These are phyloP conservation scores for Penicillium bialowiezense DNA, from an alignment of 495 filamentous ascomycete species.

Conservation along the genomic window DNA sequence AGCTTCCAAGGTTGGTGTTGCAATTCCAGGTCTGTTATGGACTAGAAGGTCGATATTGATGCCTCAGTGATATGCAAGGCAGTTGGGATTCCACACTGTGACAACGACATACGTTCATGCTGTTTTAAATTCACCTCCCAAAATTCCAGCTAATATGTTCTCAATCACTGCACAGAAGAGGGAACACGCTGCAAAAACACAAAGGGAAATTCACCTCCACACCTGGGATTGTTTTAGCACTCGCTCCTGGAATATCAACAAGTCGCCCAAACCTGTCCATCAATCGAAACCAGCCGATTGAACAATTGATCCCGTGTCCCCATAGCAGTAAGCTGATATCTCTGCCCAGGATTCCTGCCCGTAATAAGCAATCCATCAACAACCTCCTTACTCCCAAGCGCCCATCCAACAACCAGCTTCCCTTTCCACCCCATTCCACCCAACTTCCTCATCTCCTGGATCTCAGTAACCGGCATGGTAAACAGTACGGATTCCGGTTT, in stretches of 20 bases:
- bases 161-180: no score
- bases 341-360: constrained; percentile 48
- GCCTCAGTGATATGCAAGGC: no score
- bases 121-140: no score
- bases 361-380: constrained; percentile 72
- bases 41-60: no score
- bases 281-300: constrained; percentile 78
- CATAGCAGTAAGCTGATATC: constrained; percentile 67
- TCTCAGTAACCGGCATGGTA: constrained; percentile 53
- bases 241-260: constrained; percentile 48
- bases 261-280: constrained; percentile 83
- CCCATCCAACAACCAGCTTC: constrained; percentile 82
- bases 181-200: neutral
- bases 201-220: constrained; percentile 10
- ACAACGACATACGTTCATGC: no score
- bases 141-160: no score
- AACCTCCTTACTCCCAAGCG: constrained; percentile 66
- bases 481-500: constrained; percentile 37
- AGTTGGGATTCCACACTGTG: no score
- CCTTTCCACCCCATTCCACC: constrained; percentile 88
- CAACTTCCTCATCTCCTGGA: constrained; percentile 72
- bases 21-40: no score
- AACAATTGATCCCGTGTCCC: constrained; percentile 77
- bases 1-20: no score
- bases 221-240: constrained; percentile 25